These are phyloP conservation scores for Claviceps citrina DNA, from an alignment of 2,329 filamentous ascomycete species.

Conservation along the genomic window DNA sequence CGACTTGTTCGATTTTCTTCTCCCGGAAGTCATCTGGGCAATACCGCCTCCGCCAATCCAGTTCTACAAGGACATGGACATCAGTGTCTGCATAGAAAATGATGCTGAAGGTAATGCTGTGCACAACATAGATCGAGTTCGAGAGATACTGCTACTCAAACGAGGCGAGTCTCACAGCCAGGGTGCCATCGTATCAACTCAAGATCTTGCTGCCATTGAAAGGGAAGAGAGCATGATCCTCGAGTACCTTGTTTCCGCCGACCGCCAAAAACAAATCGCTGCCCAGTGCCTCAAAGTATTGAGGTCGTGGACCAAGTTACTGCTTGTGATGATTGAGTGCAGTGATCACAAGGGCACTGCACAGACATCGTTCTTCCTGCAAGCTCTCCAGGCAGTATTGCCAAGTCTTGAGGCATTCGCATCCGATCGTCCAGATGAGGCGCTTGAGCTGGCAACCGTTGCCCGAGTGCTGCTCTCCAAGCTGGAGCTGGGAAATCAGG, in stretches of 20 bases:
- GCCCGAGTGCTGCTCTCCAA: conserved; percentile 57
- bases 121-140: conserved; percentile 56
- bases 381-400: conserved; percentile 72
- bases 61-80: conserved; percentile 50
- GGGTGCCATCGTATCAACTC: conserved; percentile 32
- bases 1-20: conserved; percentile 81
- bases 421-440: conserved; percentile 51
- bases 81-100: conserved; percentile 47
- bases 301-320: conserved; percentile 68
- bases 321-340: conserved; percentile 68
- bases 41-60: conserved; percentile 36
- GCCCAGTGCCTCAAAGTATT: conserved; percentile 51
- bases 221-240: conserved; percentile 45
- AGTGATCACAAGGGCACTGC: conserved; percentile 62
- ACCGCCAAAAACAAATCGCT: conserved; percentile 44
- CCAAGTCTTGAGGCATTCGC: conserved; percentile 73
- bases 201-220: conserved; percentile 36
- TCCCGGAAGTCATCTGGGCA: conserved; percentile 34
- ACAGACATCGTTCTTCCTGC: conserved; percentile 65
- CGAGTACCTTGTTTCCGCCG: conserved; percentile 45
- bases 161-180: conserved; percentile 43
- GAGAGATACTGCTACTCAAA: conserved; percentile 58
- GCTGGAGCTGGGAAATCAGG: conserved; percentile 39
- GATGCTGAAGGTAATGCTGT: conserved; percentile 40
- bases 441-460: conserved; percentile 63